Base-by-base conservation (phyloP, 2,329 filamentous ascomycete genomes). In the Colletotrichum viniferum region DNA sequence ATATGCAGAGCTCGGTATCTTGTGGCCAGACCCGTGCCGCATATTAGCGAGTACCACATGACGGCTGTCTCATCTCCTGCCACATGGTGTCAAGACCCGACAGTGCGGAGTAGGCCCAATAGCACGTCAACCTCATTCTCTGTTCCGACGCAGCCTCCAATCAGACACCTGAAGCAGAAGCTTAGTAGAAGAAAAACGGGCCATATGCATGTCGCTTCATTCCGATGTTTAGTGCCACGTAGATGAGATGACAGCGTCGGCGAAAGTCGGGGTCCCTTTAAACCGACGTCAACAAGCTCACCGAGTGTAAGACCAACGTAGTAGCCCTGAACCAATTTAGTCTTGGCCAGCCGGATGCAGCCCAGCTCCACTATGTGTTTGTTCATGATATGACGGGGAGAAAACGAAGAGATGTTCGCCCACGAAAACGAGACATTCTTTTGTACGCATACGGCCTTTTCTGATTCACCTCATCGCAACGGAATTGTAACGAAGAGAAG, bases 21-120 rank as follows among this genome's bases (percentile, higher is more conserved):
- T 30, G 28, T 36, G 64, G 43, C 30, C 28, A 67, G 64, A 67
- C 30, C 43, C 8, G 38, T 36, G 5, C 43, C 28, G 34, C 43
- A 55, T 28, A 21, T 21, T 55, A 36, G 43, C 28, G 64, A 67
- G 28, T 67, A n/a, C 38, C 64, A 28, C 34, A 48, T 55, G 26
- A 28, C 21, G 12, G 14, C 28, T 28, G 34, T 56, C 28, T 28
- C 48, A n/a, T 34, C 34, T 48, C 18, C 43, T 55, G 28, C 48
- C 64, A 67, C 43, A 36, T 67, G 64, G 64, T 48, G 64, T 67
- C 55, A 8, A 69, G 36, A 55, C 66, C 58, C 58, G 58, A 14
- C 58, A 69, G 34, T 69, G 66, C 66, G 66, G 55, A 69, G 66
- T 43, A 43, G 5, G 60, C 52, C 13, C 52, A 28, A 43, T 24